Evolutionary conservation across 768 basidiomycete species (phyloP), one percentile per base, ranked within the genome.

Genomic region (Trametes villosa): DNA sequence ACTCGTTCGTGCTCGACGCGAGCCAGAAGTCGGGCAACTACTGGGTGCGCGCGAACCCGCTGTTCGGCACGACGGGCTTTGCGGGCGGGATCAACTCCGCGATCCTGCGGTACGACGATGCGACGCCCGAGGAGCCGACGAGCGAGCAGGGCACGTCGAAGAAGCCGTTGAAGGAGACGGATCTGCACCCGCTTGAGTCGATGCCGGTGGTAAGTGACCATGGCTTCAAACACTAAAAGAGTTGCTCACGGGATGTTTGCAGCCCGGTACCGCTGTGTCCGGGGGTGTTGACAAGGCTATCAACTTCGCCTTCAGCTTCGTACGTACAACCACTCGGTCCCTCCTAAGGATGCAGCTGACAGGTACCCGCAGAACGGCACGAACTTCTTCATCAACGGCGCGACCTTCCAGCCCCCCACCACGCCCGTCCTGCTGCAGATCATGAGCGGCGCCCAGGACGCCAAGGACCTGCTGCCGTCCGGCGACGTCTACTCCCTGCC

Each of bases 351-450:
- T n/a, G n/a, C n/a, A n/a, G n/a, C n/a, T n/a, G n/a, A n/a, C n/a
- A n/a, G n/a, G n/a, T n/a, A n/a, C n/a, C n/a, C 65, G 62, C 48
- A 63, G 61, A 20, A 65, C 65, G 31, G 56, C 38, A 58, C 59
- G 9, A 62, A 63, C n/a, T 80, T 75, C 64, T 65, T 64, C 12
- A 65, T 80, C 36, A 81, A 81, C 52, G 71, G 69, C 18, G 63
- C 67, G 46, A 68, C 69, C 29, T 84, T 74, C 66, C 44, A 62
- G 6, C 69, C 76, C 1, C 84, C 85, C 0, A 75, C 76, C 0
- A 71, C 78, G 0, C 85, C 86, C 0, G 79, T 85, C 8, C 76
- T 87, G 9, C 77, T 86, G 18, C 86, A 87, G 64, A 82, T 86
- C 40, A 67, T 87, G 41, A 85, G 83, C 50, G 86, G 86, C 0